A percentile compares a stretch with the other conserved stretches of the same genome.
Evolutionary conservation across 495 filamentous ascomycete species (phyloP).

Genomic region (Neurospora pannonica): DNA sequence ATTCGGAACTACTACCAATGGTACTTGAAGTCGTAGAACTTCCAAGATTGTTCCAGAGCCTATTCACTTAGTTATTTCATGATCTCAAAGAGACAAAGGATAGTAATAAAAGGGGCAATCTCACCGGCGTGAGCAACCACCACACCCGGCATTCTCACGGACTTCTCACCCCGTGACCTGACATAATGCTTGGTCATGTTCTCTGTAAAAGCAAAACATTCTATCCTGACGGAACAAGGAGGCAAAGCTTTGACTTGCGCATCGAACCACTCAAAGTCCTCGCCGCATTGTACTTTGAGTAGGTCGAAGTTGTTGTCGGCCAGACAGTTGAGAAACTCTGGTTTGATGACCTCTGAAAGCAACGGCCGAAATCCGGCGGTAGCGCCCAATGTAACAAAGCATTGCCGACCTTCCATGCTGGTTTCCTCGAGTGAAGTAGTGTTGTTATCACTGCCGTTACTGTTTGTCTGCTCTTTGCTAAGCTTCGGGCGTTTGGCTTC

Average conservation of each 20-base stretch:
- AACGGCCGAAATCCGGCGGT: conserved; percentile 75
- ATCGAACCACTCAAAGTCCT: conserved; percentile 29
- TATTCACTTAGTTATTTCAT: conserved; percentile 18
- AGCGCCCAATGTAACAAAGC: conserved; percentile 82
- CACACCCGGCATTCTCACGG: conserved; percentile 41
- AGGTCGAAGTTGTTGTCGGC: conserved; percentile 46
- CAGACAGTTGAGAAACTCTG: conserved; percentile 51
- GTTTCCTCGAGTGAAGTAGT: neutral
- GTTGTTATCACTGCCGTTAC: neutral
- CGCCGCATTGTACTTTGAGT: conserved; percentile 70
- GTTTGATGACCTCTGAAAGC: conserved; percentile 52
- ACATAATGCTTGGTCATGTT: conserved; percentile 47
- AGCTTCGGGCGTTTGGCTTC: neutral
- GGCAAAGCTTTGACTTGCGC: conserved; percentile 8
- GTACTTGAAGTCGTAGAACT: conserved; percentile 54
- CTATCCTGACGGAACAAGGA: conserved; percentile 34
- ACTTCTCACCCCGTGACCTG: conserved; percentile 19
- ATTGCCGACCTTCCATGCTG: conserved; percentile 6
- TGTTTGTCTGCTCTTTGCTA: neutral
- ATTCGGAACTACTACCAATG: conserved; percentile 83
- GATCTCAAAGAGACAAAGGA: neutral
- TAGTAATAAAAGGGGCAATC: conserved; percentile 5
- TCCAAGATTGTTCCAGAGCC: conserved; percentile 87
- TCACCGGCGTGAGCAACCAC: conserved; percentile 86
- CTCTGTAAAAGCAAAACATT: conserved; percentile 56